phyloP scores from a whole-genome alignment of 2,329 filamentous ascomycete genomes.

The Thermothelomyces thermophilus region DNA sequence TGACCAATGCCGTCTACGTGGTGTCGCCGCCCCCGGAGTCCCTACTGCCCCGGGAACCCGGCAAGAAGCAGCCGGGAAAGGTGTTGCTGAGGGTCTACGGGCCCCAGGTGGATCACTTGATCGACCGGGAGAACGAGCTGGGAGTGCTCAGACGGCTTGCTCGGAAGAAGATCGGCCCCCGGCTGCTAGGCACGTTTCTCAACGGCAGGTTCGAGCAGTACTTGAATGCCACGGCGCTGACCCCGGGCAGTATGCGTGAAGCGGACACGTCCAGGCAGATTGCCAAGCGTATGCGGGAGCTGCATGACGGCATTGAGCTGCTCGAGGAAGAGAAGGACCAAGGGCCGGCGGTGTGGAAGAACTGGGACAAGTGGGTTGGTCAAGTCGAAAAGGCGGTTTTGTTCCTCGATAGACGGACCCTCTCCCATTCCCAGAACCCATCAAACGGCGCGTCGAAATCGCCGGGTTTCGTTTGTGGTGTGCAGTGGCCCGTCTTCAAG shows the following conservation, averaged over 20 bases:
- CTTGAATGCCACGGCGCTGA: conserved; percentile 78
- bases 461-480: conserved; percentile 72
- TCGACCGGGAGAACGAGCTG: conserved; percentile 86
- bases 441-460: conserved; percentile 53
- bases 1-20: conserved; percentile 96
- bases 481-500: conserved; percentile 74
- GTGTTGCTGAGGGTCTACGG: conserved; percentile 88
- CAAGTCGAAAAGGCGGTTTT: conserved; percentile 56
- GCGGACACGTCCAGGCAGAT: conserved; percentile 85
- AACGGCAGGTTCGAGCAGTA: conserved; percentile 97
- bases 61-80: conserved; percentile 52
- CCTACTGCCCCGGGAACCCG: conserved; percentile 32
- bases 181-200: conserved; percentile 81
- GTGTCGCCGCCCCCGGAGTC: conserved; percentile 72
- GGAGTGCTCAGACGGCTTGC: conserved; percentile 79
- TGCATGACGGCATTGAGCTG: conserved; percentile 89
- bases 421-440: conserved; percentile 30
- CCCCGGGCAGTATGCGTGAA: conserved; percentile 66
- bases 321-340: conserved; percentile 68
- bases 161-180: conserved; percentile 86
- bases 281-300: conserved; percentile 92
- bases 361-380: conserved; percentile 88
- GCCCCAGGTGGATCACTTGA: conserved; percentile 89
- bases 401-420: conserved; percentile 53
- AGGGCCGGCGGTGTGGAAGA: conserved; percentile 80